phyloP scores from a whole-genome alignment of 2,329 filamentous ascomycete species.

The Talaromyces verruculosus region DNA sequence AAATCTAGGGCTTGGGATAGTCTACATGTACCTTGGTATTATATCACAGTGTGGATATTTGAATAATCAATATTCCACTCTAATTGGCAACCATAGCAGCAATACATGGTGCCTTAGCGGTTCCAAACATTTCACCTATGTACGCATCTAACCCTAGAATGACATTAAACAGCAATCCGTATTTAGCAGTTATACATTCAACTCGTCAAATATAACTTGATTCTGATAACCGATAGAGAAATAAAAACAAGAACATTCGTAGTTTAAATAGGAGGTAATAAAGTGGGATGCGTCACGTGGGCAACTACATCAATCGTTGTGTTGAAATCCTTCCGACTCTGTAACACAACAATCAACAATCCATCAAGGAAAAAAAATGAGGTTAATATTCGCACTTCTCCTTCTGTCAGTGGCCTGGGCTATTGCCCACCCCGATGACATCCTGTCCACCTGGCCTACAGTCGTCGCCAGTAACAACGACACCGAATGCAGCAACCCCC shows the following conservation, averaged over 20 bases:
- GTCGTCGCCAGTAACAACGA: constrained; percentile 8
- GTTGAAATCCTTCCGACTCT: background rate
- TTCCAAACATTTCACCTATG: background rate
- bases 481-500: constrained; percentile 24
- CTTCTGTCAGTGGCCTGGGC: background rate
- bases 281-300: constrained; percentile 2
- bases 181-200: background rate
- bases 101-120: background rate
- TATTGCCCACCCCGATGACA: background rate
- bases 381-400: background rate
- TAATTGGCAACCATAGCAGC: background rate
- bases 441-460: constrained; percentile 1
- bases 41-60: background rate
- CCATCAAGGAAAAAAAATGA: background rate
- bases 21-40: background rate
- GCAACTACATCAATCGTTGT: background rate
- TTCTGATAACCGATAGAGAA: background rate
- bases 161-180: background rate
- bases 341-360: background rate
- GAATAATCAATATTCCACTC: background rate
- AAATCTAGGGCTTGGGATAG: background rate
- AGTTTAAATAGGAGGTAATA: no score
- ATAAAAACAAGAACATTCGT: background rate
- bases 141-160: background rate
- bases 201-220: background rate